Conservation (phyloP, 129 eudicot species). For the sunflower (Helianthus annuus) region HanXRQr2.0-SUNRISE NC_035435.2:132080836-132081335, state of each 20-base stretch:
- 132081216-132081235: slow-evolving; percentile 5
- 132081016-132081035: slow-evolving; percentile 3
- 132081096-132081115: not conserved
- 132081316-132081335: not conserved
- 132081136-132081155: not conserved
- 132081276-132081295: slow-evolving; percentile 24
- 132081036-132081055: not conserved
- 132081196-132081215: not conserved
- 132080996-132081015: not conserved
- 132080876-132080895: no score
- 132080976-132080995: no score
- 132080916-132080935: no score
- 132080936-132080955: no score
- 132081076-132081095: not conserved
- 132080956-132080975: no score
- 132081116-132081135: slow-evolving; percentile 8
- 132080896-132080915: no score
- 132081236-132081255: not conserved
- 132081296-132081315: slow-evolving; percentile 10
- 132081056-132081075: not conserved
- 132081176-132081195: not conserved
- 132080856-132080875: no score
- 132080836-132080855: no score
- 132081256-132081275: not conserved
- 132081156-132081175: slow-evolving; percentile 10